These are phyloP conservation scores for Blastobotrys buckinghamii DNA, from an alignment of 1,139 yeast genomes.

Conservation along the genomic window DNA sequence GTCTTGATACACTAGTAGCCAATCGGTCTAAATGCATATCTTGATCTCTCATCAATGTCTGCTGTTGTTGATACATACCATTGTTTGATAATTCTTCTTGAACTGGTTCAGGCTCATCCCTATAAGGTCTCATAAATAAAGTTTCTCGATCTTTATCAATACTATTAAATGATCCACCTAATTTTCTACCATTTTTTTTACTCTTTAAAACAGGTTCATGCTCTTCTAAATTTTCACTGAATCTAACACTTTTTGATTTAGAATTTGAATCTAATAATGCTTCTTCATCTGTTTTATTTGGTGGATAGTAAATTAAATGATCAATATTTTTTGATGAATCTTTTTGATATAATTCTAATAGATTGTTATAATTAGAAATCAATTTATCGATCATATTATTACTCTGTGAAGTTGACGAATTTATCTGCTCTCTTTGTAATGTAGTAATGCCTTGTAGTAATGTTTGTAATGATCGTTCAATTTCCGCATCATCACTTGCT, in stretches of 20 bases:
- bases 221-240: slow-evolving; percentile 33
- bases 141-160: slow-evolving; percentile 15
- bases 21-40: slow-evolving; percentile 56
- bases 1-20: slow-evolving; percentile 57
- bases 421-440: slow-evolving; percentile 22
- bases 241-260: slow-evolving; percentile 33
- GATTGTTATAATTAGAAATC: slow-evolving; percentile 11
- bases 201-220: slow-evolving; percentile 10
- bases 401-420: not conserved
- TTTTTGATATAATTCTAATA: slow-evolving; percentile 14
- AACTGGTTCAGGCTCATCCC: slow-evolving; percentile 37
- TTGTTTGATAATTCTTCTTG: slow-evolving; percentile 22
- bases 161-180: not conserved
- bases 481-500: slow-evolving; percentile 48
- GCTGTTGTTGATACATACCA: slow-evolving; percentile 56
- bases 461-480: slow-evolving; percentile 40
- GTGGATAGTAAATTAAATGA: slow-evolving; percentile 10
- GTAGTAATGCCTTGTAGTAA: slow-evolving; percentile 33
- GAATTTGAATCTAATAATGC: slow-evolving; percentile 7
- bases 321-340: slow-evolving; percentile 16
- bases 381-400: slow-evolving; percentile 10
- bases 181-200: not conserved
- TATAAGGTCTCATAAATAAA: slow-evolving; percentile 39
- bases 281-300: slow-evolving; percentile 12
- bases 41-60: slow-evolving; percentile 55